These are phyloP conservation scores for Diplodia intermedia DNA, from an alignment of 2,329 filamentous ascomycete genomes.

Conservation along the genomic window DNA sequence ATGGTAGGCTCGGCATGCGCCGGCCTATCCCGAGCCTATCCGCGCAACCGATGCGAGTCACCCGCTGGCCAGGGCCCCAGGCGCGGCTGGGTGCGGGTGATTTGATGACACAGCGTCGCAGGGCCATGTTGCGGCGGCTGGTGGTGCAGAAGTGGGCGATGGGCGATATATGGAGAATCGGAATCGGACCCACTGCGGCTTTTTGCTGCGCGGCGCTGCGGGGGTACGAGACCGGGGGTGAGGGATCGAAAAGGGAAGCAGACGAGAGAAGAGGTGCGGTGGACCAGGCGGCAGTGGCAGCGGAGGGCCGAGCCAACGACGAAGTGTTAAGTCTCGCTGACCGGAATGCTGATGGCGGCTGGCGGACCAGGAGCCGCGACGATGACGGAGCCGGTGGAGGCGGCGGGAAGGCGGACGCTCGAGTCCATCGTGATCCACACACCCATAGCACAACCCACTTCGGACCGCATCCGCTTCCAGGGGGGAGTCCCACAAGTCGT, in stretches of 20 bases:
- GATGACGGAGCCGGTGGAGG: conserved; percentile 15
- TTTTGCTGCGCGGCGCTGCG: conserved; percentile 25
- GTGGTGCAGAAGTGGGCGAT: conserved; percentile 5
- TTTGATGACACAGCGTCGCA: conserved; percentile 1
- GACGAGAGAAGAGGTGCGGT: neutral
- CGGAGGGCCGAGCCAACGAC: neutral
- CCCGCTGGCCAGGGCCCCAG: neutral
- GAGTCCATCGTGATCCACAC: neutral
- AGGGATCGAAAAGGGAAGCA: conserved; percentile 2
- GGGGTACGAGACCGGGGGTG: conserved; percentile 12
- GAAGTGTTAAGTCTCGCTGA: conserved; percentile 2
- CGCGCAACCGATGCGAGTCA: neutral
- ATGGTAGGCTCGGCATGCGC: conserved; percentile 11
- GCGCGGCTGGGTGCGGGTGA: conserved; percentile 20
- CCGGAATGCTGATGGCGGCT: conserved; percentile 5
- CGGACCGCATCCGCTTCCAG: conserved; percentile 23
- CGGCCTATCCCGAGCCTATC: conserved; percentile 27
- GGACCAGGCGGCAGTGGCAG: neutral
- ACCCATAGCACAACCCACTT: conserved; percentile 8
- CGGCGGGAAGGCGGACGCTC: neutral
- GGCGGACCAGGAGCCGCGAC: neutral
- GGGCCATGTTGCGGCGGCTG: neutral
- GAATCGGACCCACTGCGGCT: conserved; percentile 16
- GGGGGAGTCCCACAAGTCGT: neutral
- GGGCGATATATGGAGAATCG: conserved; percentile 20